Conservation (phyloP, 352 stramenopile species). For the Pythium insidiosum region DNA sequence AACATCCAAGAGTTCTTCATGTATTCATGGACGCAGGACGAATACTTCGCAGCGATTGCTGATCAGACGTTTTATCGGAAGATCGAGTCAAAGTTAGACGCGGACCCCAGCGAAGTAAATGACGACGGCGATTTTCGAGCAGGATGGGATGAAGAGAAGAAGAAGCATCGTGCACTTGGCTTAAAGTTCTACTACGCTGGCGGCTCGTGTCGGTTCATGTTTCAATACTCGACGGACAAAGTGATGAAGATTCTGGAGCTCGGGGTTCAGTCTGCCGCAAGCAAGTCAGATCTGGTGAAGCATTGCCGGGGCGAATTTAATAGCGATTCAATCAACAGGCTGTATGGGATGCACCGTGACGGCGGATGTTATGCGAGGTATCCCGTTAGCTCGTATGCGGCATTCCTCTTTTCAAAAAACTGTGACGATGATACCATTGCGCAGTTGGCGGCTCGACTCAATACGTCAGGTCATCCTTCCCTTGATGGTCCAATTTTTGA, state of each 20-base stretch:
- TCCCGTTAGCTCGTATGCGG: neutral
- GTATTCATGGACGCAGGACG: constrained; percentile 2
- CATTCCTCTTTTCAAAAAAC: constrained; percentile 3
- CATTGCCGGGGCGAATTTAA: neutral
- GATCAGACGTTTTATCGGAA: neutral
- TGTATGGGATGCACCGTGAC: neutral
- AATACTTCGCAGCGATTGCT: constrained; percentile 2
- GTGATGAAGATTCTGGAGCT: constrained; percentile 5
- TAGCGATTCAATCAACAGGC: neutral
- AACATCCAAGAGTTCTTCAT: constrained; percentile 2
- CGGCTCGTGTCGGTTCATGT: too few species aligned
- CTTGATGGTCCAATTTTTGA: constrained; percentile 8
- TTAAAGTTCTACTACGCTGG: constrained; percentile 23
- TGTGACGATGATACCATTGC: constrained; percentile 3
- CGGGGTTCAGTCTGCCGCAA: neutral
- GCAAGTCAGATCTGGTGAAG: neutral
- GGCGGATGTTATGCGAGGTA: neutral
- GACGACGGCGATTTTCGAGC: neutral
- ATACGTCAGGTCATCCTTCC: constrained; percentile 3
- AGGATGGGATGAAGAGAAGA: neutral
- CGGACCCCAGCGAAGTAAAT: neutral
- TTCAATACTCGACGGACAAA: constrained; percentile 16
- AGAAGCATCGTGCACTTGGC: constrained; percentile 4
- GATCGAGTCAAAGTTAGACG: constrained; percentile 1
- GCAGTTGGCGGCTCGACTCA: constrained; percentile 5